Base-by-base conservation (phyloP, 768 basidiomycete species). In the Asterophora parasitica region DNA sequence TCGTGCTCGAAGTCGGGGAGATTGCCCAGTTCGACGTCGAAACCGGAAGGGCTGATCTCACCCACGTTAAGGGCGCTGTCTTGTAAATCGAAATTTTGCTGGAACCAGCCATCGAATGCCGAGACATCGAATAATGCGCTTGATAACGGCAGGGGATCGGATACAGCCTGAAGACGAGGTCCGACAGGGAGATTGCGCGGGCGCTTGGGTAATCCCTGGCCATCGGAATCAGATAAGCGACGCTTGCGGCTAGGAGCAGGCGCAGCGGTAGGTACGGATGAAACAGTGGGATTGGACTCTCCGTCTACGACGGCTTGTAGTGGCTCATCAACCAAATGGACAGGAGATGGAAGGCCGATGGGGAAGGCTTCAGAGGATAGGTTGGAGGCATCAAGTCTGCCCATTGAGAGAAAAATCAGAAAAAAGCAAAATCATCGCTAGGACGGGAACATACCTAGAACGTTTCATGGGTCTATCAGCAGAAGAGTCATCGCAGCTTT, bases 101-200 rank as follows among this genome's bases (percentile, higher is more conserved):
- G 52, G 34, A 68, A 69, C 73, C 71, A 73, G 27, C 65, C 58
- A 15, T 72, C 67, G 12, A 70, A 46, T 0, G 60, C 48, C 10
- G 51, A 50, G 16, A 57, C 61, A 3, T 52, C 58, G 15, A 51
- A 47, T 0, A 44, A 13, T 7, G 58, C 38, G 27, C 40, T 19
- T n/a, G 45, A 39, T 9, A 50, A 28, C 28, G 67, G 62, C 0
- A 65, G 54, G 16, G 70, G 59, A 46, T 69, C 61, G 0, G 68
- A 71, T 3, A 63, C 59, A 0, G 56, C 12, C 16, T 64, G 63
- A 2, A 56, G 41, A 17, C 55, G 60, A 1, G 64, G 58, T 13
- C 35, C 49, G 0, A 19, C 17, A 7, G 49, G 28, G 3, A 63
- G 49, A 17, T 47, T 52, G 10, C 59, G 54, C 0, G 63, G 60